Evolutionary conservation across 805 yeast species (phyloP).

Genomic region (Ogataea wickerhamii): DNA sequence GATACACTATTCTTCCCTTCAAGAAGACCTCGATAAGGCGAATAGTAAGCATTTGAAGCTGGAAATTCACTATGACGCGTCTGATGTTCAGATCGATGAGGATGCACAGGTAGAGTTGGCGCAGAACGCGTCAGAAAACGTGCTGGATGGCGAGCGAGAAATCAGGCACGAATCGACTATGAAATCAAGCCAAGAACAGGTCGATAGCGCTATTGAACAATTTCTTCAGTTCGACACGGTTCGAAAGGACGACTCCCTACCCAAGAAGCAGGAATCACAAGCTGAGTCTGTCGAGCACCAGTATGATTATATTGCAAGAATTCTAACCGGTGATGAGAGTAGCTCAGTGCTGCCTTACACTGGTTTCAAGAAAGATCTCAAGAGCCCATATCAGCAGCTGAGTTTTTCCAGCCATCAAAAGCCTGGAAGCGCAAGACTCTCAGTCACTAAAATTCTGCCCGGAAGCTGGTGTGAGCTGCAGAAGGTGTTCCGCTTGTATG

Average conservation of each 20-base stretch:
- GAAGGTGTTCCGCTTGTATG: constrained; percentile 48
- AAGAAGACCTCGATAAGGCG: constrained; percentile 11
- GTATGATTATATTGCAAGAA: constrained; percentile 6
- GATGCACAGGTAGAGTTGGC: background rate
- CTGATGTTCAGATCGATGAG: background rate
- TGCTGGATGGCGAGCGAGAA: background rate
- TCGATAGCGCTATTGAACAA: constrained; percentile 2
- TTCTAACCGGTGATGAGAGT: constrained; percentile 4
- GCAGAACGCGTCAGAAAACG: background rate
- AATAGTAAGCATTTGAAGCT: constrained; percentile 11
- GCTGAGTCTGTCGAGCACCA: background rate
- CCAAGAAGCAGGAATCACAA: background rate
- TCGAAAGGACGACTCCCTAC: background rate
- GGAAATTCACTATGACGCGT: constrained; percentile 4
- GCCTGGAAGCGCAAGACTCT: constrained; percentile 35
- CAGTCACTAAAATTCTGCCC: constrained; percentile 59
- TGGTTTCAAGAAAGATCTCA: constrained; percentile 13
- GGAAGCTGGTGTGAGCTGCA: constrained; percentile 68
- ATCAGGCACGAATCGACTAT: too few relatives aligned
- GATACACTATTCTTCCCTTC: constrained; percentile 6
- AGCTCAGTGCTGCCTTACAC: constrained; percentile 16
- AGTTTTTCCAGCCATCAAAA: constrained; percentile 2
- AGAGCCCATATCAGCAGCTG: constrained; percentile 21
- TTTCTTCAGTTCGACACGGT: constrained; percentile 1
- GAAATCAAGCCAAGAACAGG: background rate